Percentiles rank a stretch among this genome's conserved stretches.
Conservation (phyloP, 75 land plant species). For the Larix kaempferi region DNA sequence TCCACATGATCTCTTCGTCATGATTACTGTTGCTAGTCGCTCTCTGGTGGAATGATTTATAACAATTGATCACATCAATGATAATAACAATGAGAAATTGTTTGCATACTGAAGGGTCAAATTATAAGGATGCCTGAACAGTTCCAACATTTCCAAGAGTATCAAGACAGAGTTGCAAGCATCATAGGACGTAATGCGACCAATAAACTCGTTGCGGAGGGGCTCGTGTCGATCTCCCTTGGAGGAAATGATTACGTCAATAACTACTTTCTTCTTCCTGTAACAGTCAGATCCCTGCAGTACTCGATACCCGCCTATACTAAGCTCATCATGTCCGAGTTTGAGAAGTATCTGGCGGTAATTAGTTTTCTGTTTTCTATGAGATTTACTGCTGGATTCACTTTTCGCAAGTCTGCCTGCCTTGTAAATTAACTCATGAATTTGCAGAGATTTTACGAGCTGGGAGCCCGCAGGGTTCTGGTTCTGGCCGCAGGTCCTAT, state of each 20-base stretch:
- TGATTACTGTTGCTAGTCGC: too few relatives aligned
- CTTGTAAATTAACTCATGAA: not conserved
- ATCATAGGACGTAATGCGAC: slow-evolving; percentile 36
- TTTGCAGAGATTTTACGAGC: slow-evolving; percentile 38
- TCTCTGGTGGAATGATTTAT: too few relatives aligned
- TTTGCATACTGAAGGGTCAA: slow-evolving; percentile 30
- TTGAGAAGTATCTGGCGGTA: slow-evolving; percentile 50
- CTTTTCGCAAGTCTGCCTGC: too few relatives aligned
- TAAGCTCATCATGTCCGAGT: slow-evolving; percentile 25
- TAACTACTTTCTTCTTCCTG: slow-evolving; percentile 68
- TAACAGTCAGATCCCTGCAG: slow-evolving; percentile 43
- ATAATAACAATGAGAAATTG: not conserved
- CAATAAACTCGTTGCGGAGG: slow-evolving; percentile 27
- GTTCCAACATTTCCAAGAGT: slow-evolving; percentile 43
- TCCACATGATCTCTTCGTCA: too few relatives aligned
- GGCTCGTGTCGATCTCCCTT: slow-evolving; percentile 35
- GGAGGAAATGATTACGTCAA: slow-evolving; percentile 80
- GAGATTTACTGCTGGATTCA: too few relatives aligned
- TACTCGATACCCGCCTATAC: slow-evolving; percentile 47
- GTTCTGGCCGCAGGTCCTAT: slow-evolving; percentile 63
- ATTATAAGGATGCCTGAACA: slow-evolving; percentile 52
- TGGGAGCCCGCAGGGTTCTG: slow-evolving; percentile 65
- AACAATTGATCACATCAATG: too few relatives aligned
- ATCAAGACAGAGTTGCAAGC: slow-evolving; percentile 28
- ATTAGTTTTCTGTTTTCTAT: not conserved